phyloP scores from a whole-genome alignment of 2,329 filamentous ascomycete species.

The Seiridium unicorne region DNA sequence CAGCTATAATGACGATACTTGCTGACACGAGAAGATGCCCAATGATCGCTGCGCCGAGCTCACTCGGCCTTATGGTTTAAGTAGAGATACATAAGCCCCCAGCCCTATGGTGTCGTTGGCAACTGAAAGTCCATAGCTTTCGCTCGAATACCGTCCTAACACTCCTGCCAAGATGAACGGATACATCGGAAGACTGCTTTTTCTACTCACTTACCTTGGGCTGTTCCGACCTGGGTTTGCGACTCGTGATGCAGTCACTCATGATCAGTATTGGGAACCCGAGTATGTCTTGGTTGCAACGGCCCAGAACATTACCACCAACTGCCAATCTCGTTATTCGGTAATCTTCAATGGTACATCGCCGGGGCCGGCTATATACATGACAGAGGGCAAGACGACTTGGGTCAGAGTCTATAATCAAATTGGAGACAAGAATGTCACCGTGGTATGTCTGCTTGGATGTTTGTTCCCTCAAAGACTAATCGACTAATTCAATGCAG shows the following conservation, averaged over 20 bases:
- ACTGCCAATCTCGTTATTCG: conserved; percentile 44
- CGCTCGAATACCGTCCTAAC: too few species aligned
- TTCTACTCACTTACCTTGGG: neutral
- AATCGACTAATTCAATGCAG: conserved; percentile 28
- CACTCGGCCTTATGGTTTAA: too few species aligned
- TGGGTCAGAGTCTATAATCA: conserved; percentile 62
- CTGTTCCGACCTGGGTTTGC: neutral
- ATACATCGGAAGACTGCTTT: neutral
- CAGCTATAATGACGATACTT: too few species aligned
- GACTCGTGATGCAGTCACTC: conserved; percentile 11
- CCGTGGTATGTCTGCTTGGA: conserved; percentile 39
- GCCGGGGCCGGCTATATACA: conserved; percentile 47
- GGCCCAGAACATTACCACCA: conserved; percentile 37
- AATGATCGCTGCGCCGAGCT: too few species aligned
- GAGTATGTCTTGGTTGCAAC: conserved; percentile 27
- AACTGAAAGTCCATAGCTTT: too few species aligned
- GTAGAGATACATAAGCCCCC: too few species aligned
- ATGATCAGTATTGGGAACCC: conserved; percentile 26
- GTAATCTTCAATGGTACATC: conserved; percentile 52
- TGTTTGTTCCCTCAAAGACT: neutral
- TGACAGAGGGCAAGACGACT: conserved; percentile 45
- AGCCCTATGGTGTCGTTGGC: too few species aligned
- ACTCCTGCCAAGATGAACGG: neutral
- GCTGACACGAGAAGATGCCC: too few species aligned
- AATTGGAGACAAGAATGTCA: conserved; percentile 49